Percentiles rank a stretch among this genome's conserved stretches.
Conservation (phyloP, 2,329 filamentous ascomycete genomes). For the Colletotrichum filicis region DNA sequence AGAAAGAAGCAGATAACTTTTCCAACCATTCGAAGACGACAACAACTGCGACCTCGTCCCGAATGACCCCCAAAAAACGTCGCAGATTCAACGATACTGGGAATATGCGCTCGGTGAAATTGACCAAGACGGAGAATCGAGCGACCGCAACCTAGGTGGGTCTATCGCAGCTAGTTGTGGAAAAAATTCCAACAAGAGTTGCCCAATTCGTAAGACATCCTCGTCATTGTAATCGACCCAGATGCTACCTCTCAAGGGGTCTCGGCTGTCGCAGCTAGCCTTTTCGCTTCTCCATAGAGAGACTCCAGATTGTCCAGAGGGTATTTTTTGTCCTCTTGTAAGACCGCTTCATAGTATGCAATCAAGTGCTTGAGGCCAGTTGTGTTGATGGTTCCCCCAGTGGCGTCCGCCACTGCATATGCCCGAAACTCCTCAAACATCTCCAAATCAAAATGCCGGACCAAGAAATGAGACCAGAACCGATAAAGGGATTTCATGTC, state of each 20-base stretch:
- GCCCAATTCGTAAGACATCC: slow-evolving; percentile 26
- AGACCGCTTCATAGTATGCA: slow-evolving; percentile 65
- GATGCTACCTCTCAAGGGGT: not conserved
- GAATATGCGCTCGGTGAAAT: not conserved
- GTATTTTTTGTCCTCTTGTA: not conserved
- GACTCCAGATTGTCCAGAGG: slow-evolving; percentile 8
- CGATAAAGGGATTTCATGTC: slow-evolving; percentile 76
- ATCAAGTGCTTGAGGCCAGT: slow-evolving; percentile 72
- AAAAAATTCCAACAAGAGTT: slow-evolving; percentile 10
- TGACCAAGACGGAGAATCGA: not conserved
- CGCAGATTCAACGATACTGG: slow-evolving; percentile 4
- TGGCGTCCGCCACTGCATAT: slow-evolving; percentile 73
- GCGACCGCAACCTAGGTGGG: not conserved
- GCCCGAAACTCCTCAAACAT: slow-evolving; percentile 82
- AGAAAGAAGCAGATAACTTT: slow-evolving; percentile 32
- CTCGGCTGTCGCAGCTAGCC: slow-evolving; percentile 1
- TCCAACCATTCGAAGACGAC: slow-evolving; percentile 28
- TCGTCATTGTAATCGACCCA: not conserved
- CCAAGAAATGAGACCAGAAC: slow-evolving; percentile 80
- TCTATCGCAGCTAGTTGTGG: not conserved
- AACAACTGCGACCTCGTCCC: not conserved
- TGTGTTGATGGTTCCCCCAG: slow-evolving; percentile 53
- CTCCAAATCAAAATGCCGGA: slow-evolving; percentile 76
- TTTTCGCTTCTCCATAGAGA: slow-evolving; percentile 22
- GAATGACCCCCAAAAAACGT: slow-evolving; percentile 21